Conservation (phyloP, 2,329 filamentous ascomycete species). For the Fusarium mundagurra region DNA sequence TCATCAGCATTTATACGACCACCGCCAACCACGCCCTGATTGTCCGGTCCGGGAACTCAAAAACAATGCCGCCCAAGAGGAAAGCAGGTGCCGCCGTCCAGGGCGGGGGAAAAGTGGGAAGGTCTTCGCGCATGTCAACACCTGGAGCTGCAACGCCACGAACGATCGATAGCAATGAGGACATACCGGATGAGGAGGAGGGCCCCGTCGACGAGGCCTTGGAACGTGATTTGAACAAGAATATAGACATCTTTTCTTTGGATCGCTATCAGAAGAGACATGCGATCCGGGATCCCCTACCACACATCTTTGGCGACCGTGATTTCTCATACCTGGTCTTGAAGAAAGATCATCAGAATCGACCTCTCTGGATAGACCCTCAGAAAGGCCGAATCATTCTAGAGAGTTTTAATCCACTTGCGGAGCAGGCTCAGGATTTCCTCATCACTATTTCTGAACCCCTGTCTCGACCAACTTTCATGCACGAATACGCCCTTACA, state of each 20-base stretch:
- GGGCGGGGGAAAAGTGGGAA: conserved; percentile 64
- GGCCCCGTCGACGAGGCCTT: conserved; percentile 61
- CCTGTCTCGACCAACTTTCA: conserved; percentile 84
- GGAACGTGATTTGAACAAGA: conserved; percentile 65
- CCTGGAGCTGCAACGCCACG: conserved; percentile 69
- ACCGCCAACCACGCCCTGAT: conserved; percentile 1
- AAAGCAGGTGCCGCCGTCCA: conserved; percentile 66
- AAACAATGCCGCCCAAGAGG: conserved; percentile 76
- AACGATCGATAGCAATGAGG: conserved; percentile 66
- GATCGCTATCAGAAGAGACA: conserved; percentile 61
- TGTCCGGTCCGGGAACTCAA: conserved; percentile 29
- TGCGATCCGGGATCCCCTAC: conserved; percentile 55
- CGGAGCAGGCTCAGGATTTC: conserved; percentile 90
- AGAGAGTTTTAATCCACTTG: conserved; percentile 91
- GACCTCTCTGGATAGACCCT: conserved; percentile 94
- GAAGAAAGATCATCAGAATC: conserved; percentile 88
- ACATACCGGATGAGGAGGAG: conserved; percentile 57
- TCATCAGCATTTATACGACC: conserved; percentile 3
- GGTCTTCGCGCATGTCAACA: conserved; percentile 66
- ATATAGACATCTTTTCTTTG: conserved; percentile 68
- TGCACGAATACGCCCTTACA: conserved; percentile 94
- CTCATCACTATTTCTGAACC: conserved; percentile 96
- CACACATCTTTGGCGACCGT: conserved; percentile 58
- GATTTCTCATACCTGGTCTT: conserved; percentile 86
- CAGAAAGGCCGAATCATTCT: conserved; percentile 87